These are phyloP conservation scores for Stephania japonica DNA, from an alignment of 164 flowering plant genomes.

Conservation along the genomic window DNA sequence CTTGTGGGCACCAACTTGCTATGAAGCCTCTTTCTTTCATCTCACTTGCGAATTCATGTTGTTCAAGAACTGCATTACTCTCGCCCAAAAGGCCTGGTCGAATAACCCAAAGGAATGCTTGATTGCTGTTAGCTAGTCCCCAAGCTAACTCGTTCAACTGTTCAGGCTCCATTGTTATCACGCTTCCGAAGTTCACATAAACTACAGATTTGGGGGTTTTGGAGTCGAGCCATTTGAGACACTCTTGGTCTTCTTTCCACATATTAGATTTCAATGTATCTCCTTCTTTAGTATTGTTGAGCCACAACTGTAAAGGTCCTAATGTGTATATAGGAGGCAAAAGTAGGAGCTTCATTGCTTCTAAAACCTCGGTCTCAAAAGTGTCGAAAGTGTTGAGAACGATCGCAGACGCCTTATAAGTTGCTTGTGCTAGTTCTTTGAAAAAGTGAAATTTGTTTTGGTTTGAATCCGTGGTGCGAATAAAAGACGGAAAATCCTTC, in stretches of 20 bases:
- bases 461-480: not conserved
- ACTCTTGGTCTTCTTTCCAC: not conserved
- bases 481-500: not conserved
- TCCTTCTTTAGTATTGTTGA: no score
- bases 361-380: not conserved
- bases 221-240: not conserved
- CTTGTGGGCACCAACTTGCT: not conserved
- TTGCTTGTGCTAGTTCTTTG: not conserved
- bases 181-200: not conserved
- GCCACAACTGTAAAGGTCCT: not conserved
- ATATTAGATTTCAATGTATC: no score
- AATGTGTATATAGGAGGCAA: not conserved
- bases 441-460: not conserved
- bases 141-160: not conserved
- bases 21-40: not conserved
- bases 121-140: not conserved
- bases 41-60: not conserved
- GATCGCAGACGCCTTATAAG: not conserved
- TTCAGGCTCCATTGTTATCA: not conserved
- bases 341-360: not conserved
- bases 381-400: not conserved
- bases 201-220: not conserved
- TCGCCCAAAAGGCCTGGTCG: not conserved
- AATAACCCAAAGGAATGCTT: not conserved
- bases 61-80: not conserved